A percentile compares a stretch with the other conserved stretches of the same genome.
Conservation (phyloP, 2,329 filamentous ascomycete genomes). For the Xylariaceae sp. region DNA sequence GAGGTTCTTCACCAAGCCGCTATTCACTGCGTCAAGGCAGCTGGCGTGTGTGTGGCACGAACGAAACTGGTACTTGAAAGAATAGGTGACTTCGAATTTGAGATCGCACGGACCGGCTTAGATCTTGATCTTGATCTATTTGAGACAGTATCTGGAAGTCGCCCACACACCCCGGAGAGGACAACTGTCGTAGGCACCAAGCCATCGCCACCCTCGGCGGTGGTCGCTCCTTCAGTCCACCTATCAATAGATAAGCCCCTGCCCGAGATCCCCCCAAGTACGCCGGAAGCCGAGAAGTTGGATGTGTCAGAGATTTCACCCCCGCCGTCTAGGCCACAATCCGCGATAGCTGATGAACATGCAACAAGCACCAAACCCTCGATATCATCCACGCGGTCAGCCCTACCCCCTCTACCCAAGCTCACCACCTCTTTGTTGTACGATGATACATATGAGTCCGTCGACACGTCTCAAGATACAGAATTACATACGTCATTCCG, state of each 20-base stretch:
- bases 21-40: slow-evolving; percentile 82
- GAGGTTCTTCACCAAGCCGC: slow-evolving; percentile 75
- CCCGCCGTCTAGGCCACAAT: slow-evolving; percentile 40
- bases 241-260: slow-evolving; percentile 62
- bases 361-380: slow-evolving; percentile 43
- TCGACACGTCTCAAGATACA: slow-evolving; percentile 42
- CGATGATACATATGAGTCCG: slow-evolving; percentile 46
- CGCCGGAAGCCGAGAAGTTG: slow-evolving; percentile 15
- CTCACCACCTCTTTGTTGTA: slow-evolving; percentile 49
- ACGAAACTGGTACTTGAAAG: slow-evolving; percentile 81
- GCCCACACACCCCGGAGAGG: slow-evolving; percentile 33
- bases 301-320: slow-evolving; percentile 28
- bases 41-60: slow-evolving; percentile 86
- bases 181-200: slow-evolving; percentile 38
- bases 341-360: slow-evolving; percentile 37
- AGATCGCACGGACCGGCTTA: slow-evolving; percentile 57
- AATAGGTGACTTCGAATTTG: slow-evolving; percentile 87
- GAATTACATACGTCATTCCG: slow-evolving; percentile 52
- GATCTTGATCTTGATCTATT: slow-evolving; percentile 54
- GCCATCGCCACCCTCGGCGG: slow-evolving; percentile 25
- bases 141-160: slow-evolving; percentile 36
- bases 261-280: slow-evolving; percentile 54
- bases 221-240: slow-evolving; percentile 28
- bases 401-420: slow-evolving; percentile 54
- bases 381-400: slow-evolving; percentile 44